These are phyloP conservation scores for Avena atlantica DNA, from an alignment of 176 grass and related monocot species.

Conservation along the genomic window DNA sequence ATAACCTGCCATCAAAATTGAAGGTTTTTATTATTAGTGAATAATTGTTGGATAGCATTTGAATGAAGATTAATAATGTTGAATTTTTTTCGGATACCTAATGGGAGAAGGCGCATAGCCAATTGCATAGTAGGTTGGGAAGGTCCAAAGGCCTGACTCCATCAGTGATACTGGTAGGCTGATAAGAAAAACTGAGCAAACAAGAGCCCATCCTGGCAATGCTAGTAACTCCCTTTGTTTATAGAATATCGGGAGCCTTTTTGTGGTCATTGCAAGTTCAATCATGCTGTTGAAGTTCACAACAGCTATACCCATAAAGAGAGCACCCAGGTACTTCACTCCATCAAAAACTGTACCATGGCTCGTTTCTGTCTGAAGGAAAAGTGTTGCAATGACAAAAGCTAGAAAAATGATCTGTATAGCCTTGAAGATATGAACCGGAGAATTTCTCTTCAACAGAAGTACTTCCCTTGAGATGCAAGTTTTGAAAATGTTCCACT, in stretches of 20 bases:
- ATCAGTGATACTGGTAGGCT: slow-evolving; percentile 71
- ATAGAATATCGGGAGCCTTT: slow-evolving; percentile 80
- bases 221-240: slow-evolving; percentile 58
- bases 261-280: slow-evolving; percentile 85
- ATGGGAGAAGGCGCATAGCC: slow-evolving; percentile 74
- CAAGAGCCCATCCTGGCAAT: slow-evolving; percentile 71
- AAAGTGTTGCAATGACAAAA: slow-evolving; percentile 78
- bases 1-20: slow-evolving; percentile 55
- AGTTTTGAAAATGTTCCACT: slow-evolving; percentile 75
- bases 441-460: slow-evolving; percentile 73
- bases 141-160: slow-evolving; percentile 75
- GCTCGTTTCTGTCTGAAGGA: slow-evolving; percentile 69
- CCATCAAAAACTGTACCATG: slow-evolving; percentile 64
- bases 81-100: slow-evolving; percentile 49
- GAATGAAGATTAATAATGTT: slow-evolving; percentile 10
- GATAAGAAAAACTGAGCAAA: slow-evolving; percentile 75
- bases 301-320: slow-evolving; percentile 52
- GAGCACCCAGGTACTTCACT: slow-evolving; percentile 73
- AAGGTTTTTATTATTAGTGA: slow-evolving; percentile 38
- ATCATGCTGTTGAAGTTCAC: slow-evolving; percentile 91
- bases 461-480: slow-evolving; percentile 82
- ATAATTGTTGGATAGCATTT: neutral
- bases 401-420: slow-evolving; percentile 76
- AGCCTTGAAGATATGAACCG: slow-evolving; percentile 84
- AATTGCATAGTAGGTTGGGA: slow-evolving; percentile 83